A percentile compares a stretch with the other conserved stretches of the same genome.
These are phyloP conservation scores for Umbilicus rupestris DNA, from an alignment of 164 flowering plant genomes.

Conservation along the genomic window DNA sequence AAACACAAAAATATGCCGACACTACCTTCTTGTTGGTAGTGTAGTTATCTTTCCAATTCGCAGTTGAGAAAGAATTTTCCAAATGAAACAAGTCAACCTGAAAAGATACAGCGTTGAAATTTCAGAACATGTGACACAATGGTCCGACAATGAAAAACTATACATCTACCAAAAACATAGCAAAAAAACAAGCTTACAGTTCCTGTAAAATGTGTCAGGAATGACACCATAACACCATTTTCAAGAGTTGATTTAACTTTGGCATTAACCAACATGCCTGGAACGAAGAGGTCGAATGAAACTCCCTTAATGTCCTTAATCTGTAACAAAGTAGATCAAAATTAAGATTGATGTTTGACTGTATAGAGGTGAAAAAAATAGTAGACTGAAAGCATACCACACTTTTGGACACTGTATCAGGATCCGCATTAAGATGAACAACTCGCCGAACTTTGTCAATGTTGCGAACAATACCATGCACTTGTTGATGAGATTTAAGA, in stretches of 20 bases:
- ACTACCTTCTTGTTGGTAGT: conserved; percentile 61
- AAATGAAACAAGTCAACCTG: conserved; percentile 92
- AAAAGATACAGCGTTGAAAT: conserved; percentile 10
- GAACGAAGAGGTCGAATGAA: conserved; percentile 79
- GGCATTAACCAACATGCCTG: conserved; percentile 97
- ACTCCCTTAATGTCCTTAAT: conserved; percentile 83
- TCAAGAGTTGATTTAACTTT: conserved; percentile 67
- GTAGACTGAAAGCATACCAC: conserved; percentile 40
- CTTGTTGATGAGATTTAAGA: conserved; percentile 40
- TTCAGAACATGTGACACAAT: neutral
- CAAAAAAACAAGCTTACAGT: conserved; percentile 49
- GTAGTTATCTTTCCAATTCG: conserved; percentile 71
- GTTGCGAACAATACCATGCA: conserved; percentile 71
- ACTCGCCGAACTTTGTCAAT: conserved; percentile 71
- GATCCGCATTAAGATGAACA: conserved; percentile 55
- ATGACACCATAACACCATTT: conserved; percentile 84
- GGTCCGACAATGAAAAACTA: neutral
- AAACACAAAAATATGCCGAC: neutral
- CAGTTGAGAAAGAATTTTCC: conserved; percentile 39
- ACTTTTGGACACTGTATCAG: conserved; percentile 52
- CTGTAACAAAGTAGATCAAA: conserved; percentile 28
- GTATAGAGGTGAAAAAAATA: neutral
- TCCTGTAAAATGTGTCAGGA: conserved; percentile 90
- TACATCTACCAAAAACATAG: neutral
- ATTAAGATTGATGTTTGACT: conserved; percentile 3